Evolutionary conservation across 768 basidiomycete genomes (phyloP).

Genomic region (Termitomyces sp.): DNA sequence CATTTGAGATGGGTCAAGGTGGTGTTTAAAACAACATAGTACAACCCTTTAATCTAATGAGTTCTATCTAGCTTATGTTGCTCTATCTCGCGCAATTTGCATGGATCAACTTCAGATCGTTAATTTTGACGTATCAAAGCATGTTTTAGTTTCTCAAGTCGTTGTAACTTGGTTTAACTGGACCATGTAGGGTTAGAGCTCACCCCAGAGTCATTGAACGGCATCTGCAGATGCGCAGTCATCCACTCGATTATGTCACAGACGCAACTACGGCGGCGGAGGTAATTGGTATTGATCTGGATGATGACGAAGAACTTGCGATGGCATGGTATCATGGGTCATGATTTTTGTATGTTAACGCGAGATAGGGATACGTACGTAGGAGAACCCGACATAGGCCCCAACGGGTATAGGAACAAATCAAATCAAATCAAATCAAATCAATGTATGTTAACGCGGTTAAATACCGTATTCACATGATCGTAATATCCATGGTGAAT

Average conservation of each 20-base stretch:
- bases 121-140: slow-evolving; percentile 58
- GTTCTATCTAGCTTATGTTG: slow-evolving; percentile 50
- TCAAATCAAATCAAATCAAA: no score
- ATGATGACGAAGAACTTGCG: not conserved
- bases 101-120: slow-evolving; percentile 59
- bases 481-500: not conserved
- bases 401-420: no score
- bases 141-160: slow-evolving; percentile 12
- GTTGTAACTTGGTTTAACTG: not conserved
- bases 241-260: not conserved
- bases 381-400: no score
- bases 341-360: not conserved
- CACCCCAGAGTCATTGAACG: slow-evolving; percentile 59
- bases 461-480: not conserved
- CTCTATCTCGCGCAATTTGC: slow-evolving; percentile 67
- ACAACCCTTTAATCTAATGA: not conserved
- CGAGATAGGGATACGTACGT: no score
- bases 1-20: slow-evolving; percentile 83
- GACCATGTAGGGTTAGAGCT: slow-evolving; percentile 46
- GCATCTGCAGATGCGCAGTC: slow-evolving; percentile 28
- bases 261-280: not conserved
- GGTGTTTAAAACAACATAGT: not conserved
- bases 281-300: not conserved
- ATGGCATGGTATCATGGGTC: not conserved
- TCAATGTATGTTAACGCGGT: no score